Base-by-base conservation (phyloP, 345 rosid genomes). In the Xanthoceras sorbifolium region DNA sequence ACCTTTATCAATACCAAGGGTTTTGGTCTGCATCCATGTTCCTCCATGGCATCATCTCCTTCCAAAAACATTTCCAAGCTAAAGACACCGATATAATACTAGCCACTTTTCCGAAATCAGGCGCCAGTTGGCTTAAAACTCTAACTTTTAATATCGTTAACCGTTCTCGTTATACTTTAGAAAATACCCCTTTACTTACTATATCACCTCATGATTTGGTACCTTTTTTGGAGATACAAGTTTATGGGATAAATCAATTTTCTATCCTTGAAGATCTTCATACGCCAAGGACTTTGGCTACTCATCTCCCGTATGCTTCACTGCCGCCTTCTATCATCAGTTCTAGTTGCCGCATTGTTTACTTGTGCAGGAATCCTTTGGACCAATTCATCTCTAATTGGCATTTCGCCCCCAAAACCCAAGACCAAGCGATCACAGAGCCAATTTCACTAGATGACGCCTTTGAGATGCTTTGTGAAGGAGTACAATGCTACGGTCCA, bases 121-220 rank as follows among this genome's bases (percentile, higher is more conserved):
- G 82, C 1, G 72, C 72, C 11, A 71, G 78, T 71, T 82, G 85
- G 80, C 80, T 82, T 34, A 82, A 78, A 12, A 80, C 85, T 20
- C 80, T 82, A 28, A 34, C 80, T 38, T 2, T 71, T 7, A 50
- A 82, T 54, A 71, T 77, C 26, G 44, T 71, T 0, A 75, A 66
- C 25, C 48, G 79, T 65, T 60, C 73, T 2, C 71, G 50, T 20
- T 67, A 78, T 78, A 38, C 42, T 10, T 38, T 38, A 38, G 42
- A 38, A 38, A 38, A 38, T 38, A 38, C 1, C 42, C 42, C 42
- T 10, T 38, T 38, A 10, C 42, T 38, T 38, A 38, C 42, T 38
- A 38, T 10, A 38, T 0, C 42, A 38, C 9, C 42, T 8, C 42
- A 38, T 38, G 42, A 38, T 0, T 10, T 38, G 9, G 42, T 38